Evolutionary conservation across 2,329 filamentous ascomycete species (phyloP).

Genomic region (Exophiala dermatitidis): DNA sequence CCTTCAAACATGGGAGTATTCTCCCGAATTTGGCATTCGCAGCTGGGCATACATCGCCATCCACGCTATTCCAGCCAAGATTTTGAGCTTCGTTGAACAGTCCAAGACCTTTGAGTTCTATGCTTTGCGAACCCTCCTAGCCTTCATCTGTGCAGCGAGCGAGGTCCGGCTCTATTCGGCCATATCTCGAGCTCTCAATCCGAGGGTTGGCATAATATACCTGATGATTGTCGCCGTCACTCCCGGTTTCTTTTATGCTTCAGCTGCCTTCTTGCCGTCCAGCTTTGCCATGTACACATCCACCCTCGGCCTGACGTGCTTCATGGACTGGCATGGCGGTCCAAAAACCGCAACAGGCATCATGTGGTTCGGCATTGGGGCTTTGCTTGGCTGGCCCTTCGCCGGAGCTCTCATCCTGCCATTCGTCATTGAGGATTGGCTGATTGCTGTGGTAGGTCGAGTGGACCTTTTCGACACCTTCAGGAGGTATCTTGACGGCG

Average conservation of each 20-base stretch:
- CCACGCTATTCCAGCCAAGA: constrained; percentile 65
- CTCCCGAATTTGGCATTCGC: constrained; percentile 85
- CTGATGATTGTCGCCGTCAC: constrained; percentile 68
- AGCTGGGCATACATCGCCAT: constrained; percentile 86
- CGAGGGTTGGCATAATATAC: constrained; percentile 78
- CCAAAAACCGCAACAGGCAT: constrained; percentile 76
- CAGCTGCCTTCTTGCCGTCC: constrained; percentile 78
- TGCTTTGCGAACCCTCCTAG: constrained; percentile 68
- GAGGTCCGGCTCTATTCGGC: constrained; percentile 75
- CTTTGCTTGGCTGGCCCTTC: constrained; percentile 90
- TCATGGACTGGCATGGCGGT: constrained; percentile 81
- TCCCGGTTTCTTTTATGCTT: constrained; percentile 89
- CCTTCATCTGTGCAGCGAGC: constrained; percentile 67
- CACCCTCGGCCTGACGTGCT: constrained; percentile 77
- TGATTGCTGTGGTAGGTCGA: constrained; percentile 44
- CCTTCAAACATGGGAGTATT: constrained; percentile 97
- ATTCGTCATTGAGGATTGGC: constrained; percentile 69
- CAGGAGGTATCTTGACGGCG: constrained; percentile 59
- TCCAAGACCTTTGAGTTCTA: constrained; percentile 68
- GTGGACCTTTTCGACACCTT: constrained; percentile 55
- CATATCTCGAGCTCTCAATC: constrained; percentile 68
- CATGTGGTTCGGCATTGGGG: constrained; percentile 81
- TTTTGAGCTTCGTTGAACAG: constrained; percentile 51
- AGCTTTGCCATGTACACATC: constrained; percentile 95
- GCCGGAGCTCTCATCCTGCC: constrained; percentile 73